These are phyloP conservation scores for Eucalyptus sp. DNA, from an alignment of 345 rosid species.

Conservation along the genomic window DNA sequence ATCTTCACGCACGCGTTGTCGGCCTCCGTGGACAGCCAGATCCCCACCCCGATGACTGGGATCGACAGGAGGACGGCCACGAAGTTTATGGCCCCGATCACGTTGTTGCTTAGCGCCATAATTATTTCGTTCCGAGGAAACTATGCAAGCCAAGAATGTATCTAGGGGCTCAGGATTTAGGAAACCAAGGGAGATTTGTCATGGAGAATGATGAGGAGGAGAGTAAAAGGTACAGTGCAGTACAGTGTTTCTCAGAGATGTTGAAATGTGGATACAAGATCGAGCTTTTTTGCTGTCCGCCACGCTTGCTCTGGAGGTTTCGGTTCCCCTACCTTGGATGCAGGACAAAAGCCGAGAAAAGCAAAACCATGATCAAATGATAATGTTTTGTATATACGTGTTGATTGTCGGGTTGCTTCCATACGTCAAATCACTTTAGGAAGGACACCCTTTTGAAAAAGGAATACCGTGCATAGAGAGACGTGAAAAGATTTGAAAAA, in stretches of 20 bases:
- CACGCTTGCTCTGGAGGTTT: not conserved
- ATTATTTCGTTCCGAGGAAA: not conserved
- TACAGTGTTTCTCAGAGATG: not conserved
- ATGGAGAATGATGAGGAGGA: not conserved
- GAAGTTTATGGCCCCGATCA: slow-evolving; percentile 81
- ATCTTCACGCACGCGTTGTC: slow-evolving; percentile 82
- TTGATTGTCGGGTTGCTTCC: not conserved
- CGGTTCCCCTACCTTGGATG: not conserved
- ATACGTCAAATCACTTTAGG: not conserved
- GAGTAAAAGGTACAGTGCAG: not conserved
- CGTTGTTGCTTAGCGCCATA: slow-evolving; percentile 81
- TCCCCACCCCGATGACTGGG: slow-evolving; percentile 80
- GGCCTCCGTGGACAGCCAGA: slow-evolving; percentile 68
- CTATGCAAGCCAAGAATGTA: not conserved
- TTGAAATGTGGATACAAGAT: not conserved
- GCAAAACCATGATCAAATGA: not conserved
- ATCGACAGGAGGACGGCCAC: slow-evolving; percentile 75
- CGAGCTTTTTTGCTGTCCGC: not conserved
- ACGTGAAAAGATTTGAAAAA: not conserved
- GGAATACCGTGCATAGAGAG: slow-evolving; percentile 1
- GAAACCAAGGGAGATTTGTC: not conserved
- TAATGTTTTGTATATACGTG: not conserved
- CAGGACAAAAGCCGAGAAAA: not conserved
- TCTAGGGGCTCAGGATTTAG: not conserved
- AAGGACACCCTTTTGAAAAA: slow-evolving; percentile 15